Base-by-base conservation (phyloP, 768 basidiomycete species). In the Tulasnella sp. region DNA sequence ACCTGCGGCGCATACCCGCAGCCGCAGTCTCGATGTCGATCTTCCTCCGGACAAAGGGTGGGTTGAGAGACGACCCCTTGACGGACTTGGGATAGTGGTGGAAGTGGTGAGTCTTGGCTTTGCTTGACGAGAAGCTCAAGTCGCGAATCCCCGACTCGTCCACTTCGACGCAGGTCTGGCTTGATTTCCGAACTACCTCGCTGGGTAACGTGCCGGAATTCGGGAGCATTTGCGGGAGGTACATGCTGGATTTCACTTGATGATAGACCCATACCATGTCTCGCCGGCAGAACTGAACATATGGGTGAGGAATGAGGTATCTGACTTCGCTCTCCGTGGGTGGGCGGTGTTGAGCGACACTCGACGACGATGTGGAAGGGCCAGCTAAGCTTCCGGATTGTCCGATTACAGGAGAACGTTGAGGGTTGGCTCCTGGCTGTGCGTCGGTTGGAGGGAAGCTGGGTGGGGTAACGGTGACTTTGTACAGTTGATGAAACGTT, bases 211-310 rank as follows among this genome's bases (percentile, higher is more conserved):
- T 82, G 82, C 32, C 85, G 82, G 80, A 90, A 92, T 5, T 89
- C 89, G 61, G 83, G 84, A 23, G 90, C 87, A 29, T n/a, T 39
- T 44, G 20, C 91, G 92, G 11, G 88, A 82, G 48, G 90, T 86
- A 26, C 87, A 85, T 16, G 91, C 90, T 18, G 88, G 88, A 80
- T 89, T 90, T 92, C 51, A 85, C 86, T 46, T 79, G 69, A 20
- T 94, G 85, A 51, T 95, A 87, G 44, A 93, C 88, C 93, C 93
- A 95, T 7, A 91, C 91, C 80, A 94, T 92, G 77, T 94, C 92
- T 82, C 89, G 90, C 32, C 90, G 88, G 82, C 93, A 95, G 82
- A 92, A 95, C 82, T 93, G 93, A 18, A 92, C 93, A 80, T 92
- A 89, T 5, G 93, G 91, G 82, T 95, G 93, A 16, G 94, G 93